Conservation (phyloP, 2,329 filamentous ascomycete species). For the Sphaerulina populicola region DNA sequence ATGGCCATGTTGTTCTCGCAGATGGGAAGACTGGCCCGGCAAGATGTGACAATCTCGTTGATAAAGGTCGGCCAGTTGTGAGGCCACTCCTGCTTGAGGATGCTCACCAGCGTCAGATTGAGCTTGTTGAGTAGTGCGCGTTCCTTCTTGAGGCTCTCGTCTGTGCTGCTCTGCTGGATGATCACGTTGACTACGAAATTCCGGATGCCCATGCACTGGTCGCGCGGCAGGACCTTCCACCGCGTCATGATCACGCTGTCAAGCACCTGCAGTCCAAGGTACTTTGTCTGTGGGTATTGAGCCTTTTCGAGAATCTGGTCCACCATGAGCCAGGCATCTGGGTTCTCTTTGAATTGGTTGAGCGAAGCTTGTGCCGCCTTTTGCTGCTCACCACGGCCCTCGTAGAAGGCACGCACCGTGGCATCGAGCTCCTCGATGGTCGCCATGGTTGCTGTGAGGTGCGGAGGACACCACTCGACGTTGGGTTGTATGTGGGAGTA, state of each 20-base stretch:
- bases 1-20: constrained; percentile 99
- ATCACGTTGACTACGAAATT: constrained; percentile 99
- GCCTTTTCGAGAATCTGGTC: constrained; percentile 94
- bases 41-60: constrained; percentile 97
- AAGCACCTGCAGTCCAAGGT: constrained; percentile 88
- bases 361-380: constrained; percentile 87
- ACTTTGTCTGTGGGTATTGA: constrained; percentile 92
- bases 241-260: constrained; percentile 98
- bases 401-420: constrained; percentile 94
- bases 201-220: constrained; percentile 94
- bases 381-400: constrained; percentile 92
- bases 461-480: constrained; percentile 15
- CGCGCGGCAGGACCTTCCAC: constrained; percentile 94
- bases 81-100: constrained; percentile 98
- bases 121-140: constrained; percentile 94
- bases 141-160: constrained; percentile 76
- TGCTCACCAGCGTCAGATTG: constrained; percentile 92
- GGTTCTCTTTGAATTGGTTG: constrained; percentile 98
- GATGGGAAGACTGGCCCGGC: constrained; percentile 88
- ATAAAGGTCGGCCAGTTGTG: constrained; percentile 99
- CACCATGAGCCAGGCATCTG: constrained; percentile 93
- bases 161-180: constrained; percentile 81
- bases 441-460: constrained; percentile 44
- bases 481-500: constrained; percentile 20
- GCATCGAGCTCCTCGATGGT: constrained; percentile 89